phyloP scores from a whole-genome alignment of 768 basidiomycete species.

The Phlegmacium glaucopus region DNA sequence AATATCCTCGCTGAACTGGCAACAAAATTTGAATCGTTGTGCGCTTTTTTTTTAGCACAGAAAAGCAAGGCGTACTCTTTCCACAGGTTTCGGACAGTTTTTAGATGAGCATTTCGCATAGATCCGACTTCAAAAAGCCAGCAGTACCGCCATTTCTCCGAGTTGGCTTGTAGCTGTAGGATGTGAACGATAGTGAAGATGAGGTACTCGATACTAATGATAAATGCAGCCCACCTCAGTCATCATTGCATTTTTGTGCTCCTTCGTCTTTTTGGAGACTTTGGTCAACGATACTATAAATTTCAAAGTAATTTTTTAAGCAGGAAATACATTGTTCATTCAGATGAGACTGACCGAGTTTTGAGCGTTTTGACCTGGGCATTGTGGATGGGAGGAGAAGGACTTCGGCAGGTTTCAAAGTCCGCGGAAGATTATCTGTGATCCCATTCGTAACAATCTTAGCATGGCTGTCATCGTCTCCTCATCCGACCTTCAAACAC shows the following conservation, averaged over 20 bases:
- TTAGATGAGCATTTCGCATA: constrained; percentile 92
- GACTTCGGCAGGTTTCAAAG: constrained; percentile 34
- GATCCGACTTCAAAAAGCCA: constrained; percentile 95
- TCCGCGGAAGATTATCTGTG: constrained; percentile 41
- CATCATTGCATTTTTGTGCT: constrained; percentile 84
- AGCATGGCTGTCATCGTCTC: constrained; percentile 36
- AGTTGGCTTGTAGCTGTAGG: constrained; percentile 70
- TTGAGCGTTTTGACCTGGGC: constrained; percentile 88
- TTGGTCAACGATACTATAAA: constrained; percentile 85
- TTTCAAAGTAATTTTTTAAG: constrained; percentile 6
- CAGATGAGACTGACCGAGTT: constrained; percentile 62
- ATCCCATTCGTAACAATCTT: constrained; percentile 5
- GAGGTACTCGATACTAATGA: neutral
- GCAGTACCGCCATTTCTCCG: constrained; percentile 91
- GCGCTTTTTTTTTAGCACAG: neutral
- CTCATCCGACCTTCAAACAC: constrained; percentile 54
- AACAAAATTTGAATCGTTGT: constrained; percentile 2
- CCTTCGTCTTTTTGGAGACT: constrained; percentile 89
- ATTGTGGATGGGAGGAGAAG: constrained; percentile 41
- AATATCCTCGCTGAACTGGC: constrained; percentile 86
- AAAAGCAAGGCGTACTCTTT: constrained; percentile 61
- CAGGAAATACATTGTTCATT: neutral
- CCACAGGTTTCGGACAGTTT: constrained; percentile 92
- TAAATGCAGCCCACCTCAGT: constrained; percentile 52
- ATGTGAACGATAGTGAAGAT: neutral